These are phyloP conservation scores for Phytophthora pluvialis DNA, from an alignment of 352 stramenopile genomes.

Conservation along the genomic window DNA sequence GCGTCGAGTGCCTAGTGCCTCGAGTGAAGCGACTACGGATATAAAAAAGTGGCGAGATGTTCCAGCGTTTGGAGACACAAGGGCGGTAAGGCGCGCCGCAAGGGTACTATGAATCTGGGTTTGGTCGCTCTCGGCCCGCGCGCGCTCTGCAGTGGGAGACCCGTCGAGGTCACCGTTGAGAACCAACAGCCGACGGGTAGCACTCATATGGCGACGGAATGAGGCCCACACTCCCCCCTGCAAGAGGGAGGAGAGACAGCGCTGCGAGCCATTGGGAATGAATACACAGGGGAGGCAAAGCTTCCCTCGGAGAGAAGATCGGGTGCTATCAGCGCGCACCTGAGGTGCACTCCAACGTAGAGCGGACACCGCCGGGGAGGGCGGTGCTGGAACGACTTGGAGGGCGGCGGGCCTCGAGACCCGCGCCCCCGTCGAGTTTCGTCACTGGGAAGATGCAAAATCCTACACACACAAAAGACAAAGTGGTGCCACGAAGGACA, in stretches of 20 bases:
- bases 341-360: slow-evolving; percentile 69
- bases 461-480: not conserved
- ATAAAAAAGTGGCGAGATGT: slow-evolving; percentile 37
- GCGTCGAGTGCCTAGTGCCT: not conserved
- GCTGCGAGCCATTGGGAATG: slow-evolving; percentile 31
- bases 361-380: slow-evolving; percentile 36
- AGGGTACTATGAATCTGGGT: slow-evolving; percentile 83
- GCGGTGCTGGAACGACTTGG: slow-evolving; percentile 61
- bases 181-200: slow-evolving; percentile 78
- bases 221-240: slow-evolving; percentile 53
- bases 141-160: slow-evolving; percentile 60
- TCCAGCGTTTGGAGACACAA: slow-evolving; percentile 84
- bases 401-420: slow-evolving; percentile 1
- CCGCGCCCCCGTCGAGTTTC: slow-evolving; percentile 30
- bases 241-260: slow-evolving; percentile 36
- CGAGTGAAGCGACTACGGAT: too few relatives aligned
- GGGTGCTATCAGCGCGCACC: slow-evolving; percentile 65
- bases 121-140: slow-evolving; percentile 56
- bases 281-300: not conserved
- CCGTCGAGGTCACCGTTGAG: slow-evolving; percentile 67
- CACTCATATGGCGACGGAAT: slow-evolving; percentile 60
- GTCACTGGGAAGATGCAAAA: slow-evolving; percentile 47
- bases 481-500: not conserved
- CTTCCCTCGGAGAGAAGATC: slow-evolving; percentile 86
- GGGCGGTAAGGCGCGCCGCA: slow-evolving; percentile 58